Percentiles rank a stretch among this genome's conserved stretches.
These are phyloP conservation scores for sunflower (Helianthus annuus) DNA, from an alignment of 129 eudicot species.

Conservation along the genomic window HanXRQr2.0-SUNRISE NC_035441.2:110268691-110269190, in stretches of 20 bases:
- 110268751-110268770: too few relatives aligned
- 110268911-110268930: conserved; percentile 93
- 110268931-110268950: conserved; percentile 53
- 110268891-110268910: neutral
- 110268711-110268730: too few relatives aligned
- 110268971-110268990: conserved; percentile 70
- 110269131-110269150: conserved; percentile 13
- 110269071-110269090: conserved; percentile 15
- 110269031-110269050: conserved; percentile 45
- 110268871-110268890: neutral
- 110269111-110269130: neutral
- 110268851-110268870: neutral
- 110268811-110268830: too few relatives aligned
- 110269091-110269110: neutral
- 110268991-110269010: conserved; percentile 60
- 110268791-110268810: too few relatives aligned
- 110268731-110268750: too few relatives aligned
- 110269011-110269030: conserved; percentile 55
- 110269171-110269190: too few relatives aligned
- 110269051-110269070: neutral
- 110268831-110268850: neutral
- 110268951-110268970: conserved; percentile 72
- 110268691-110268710: too few relatives aligned
- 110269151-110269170: conserved; percentile 25
- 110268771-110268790: too few relatives aligned